Base-by-base conservation (phyloP, 2,329 filamentous ascomycete species). In the Rhynchosporium graminicola region DNA sequence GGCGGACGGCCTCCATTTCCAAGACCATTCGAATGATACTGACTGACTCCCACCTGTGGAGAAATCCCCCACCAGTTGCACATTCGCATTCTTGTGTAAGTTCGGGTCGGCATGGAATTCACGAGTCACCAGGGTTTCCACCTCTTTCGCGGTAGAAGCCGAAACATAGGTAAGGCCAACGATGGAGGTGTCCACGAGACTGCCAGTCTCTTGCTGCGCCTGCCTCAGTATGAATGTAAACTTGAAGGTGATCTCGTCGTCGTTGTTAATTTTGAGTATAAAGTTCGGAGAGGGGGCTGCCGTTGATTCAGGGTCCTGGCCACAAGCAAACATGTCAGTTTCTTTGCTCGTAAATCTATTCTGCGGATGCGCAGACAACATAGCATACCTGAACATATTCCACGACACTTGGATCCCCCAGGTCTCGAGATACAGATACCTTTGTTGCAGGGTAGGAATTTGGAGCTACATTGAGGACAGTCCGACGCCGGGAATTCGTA, bases 51-150 rank as follows among this genome's bases (percentile, higher is more conserved):
- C 93, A 38, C 83, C 87, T 0, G 95, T 99, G 2, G 85, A 83
- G 74, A 90, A 97, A 75, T 97, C 92, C 3, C 95, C 95, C n/a
- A 99, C 88, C 50, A 98, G 82, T 72, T 96, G 90, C 45, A 99
- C 95, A 74, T 98, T 98, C 60, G 92, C 84, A 74, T 97, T 98
- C 75, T 96, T 98, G 80, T 99, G 95, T 61, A 99, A 80, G 73
- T 99, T 99, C 0, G 95, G 95, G 73, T 99, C 92, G 68, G 94
- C 92, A 70, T 98, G 92, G 72, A 99, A 98, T 76, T 99, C 95
- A 70, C 93, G 84, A 15, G 94, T 98, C 54, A 98, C 88, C 52
- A 99, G 80, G 69, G 95, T 97, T 73, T 98, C 95, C 59, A 99
- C 85, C 72, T 99, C 95, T 77, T 86, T 90, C 38, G 86, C 79